phyloP scores from a whole-genome alignment of 441 rosid species.

The Populus trichocarpa region DNA sequence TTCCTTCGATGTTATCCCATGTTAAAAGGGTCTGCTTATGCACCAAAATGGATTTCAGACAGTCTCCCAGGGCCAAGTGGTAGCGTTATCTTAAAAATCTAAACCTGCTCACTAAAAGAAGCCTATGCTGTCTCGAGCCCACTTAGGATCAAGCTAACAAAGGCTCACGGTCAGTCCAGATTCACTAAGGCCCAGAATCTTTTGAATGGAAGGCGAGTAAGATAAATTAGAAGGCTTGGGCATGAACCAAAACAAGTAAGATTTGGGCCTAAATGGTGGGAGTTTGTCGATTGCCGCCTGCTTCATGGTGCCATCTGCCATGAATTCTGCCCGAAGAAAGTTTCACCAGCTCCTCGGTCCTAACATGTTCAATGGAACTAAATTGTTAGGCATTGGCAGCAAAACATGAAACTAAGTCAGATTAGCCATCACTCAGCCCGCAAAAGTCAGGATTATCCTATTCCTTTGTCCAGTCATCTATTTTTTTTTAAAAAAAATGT shows the following conservation, averaged over 20 bases:
- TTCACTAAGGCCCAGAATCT: background rate
- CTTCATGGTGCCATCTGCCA: too few species aligned
- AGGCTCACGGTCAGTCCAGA: background rate
- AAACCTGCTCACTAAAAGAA: too few species aligned
- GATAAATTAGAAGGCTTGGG: background rate
- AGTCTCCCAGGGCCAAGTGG: background rate
- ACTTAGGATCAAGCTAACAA: background rate
- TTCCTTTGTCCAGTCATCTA: too few species aligned
- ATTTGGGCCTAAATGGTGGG: background rate
- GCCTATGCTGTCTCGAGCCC: background rate
- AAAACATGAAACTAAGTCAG: background rate
- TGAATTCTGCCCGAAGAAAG: too few species aligned
- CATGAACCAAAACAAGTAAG: background rate
- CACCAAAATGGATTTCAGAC: background rate
- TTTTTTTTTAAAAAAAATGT: too few species aligned
- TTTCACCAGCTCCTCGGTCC: too few species aligned
- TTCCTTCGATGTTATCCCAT: too few species aligned
- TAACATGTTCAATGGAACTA: too few species aligned
- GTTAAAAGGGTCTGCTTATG: too few species aligned
- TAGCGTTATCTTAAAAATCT: background rate
- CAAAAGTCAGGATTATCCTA: background rate
- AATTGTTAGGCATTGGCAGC: background rate
- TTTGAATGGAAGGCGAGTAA: background rate
- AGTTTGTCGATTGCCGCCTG: background rate
- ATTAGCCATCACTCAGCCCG: background rate